phyloP scores from a whole-genome alignment of 768 basidiomycete species.

The Phaeotremella skinneri region DNA sequence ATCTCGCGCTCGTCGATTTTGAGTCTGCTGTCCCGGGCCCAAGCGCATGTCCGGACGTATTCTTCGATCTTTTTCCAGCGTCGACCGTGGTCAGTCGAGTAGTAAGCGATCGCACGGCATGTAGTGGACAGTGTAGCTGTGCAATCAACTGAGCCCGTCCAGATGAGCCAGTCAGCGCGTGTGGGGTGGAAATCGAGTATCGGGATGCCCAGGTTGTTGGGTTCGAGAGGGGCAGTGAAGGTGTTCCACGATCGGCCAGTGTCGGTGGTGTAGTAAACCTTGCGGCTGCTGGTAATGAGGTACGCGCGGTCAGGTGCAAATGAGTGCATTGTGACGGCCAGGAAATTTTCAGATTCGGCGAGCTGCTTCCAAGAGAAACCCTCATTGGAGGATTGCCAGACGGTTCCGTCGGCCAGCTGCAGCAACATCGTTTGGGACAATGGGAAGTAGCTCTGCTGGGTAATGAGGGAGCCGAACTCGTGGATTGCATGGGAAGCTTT shows the following conservation, averaged over 20 bases:
- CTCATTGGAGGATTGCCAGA: slow-evolving; percentile 96
- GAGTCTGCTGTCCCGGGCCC: slow-evolving; percentile 78
- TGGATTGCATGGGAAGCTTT: slow-evolving; percentile 67
- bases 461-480: slow-evolving; percentile 53
- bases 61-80: slow-evolving; percentile 72
- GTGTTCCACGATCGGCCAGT: slow-evolving; percentile 70
- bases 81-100: slow-evolving; percentile 72
- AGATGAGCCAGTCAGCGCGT: slow-evolving; percentile 76
- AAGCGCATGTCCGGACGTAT: slow-evolving; percentile 87
- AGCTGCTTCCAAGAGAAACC: slow-evolving; percentile 84
- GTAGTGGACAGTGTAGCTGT: slow-evolving; percentile 52
- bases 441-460: slow-evolving; percentile 81
- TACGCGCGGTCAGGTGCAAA: slow-evolving; percentile 79
- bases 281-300: slow-evolving; percentile 68
- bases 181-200: slow-evolving; percentile 83
- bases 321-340: slow-evolving; percentile 82
- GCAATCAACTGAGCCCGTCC: slow-evolving; percentile 78
- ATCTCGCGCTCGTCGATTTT: slow-evolving; percentile 82
- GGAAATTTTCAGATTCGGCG: slow-evolving; percentile 62
- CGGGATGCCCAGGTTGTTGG: slow-evolving; percentile 74
- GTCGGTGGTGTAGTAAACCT: slow-evolving; percentile 78
- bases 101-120: slow-evolving; percentile 74
- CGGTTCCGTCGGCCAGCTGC: slow-evolving; percentile 67
- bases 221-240: slow-evolving; percentile 62
- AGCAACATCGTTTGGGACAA: slow-evolving; percentile 78